These are phyloP conservation scores for Xylaria hypoxylon DNA, from an alignment of 2,329 filamentous ascomycete species.

Conservation along the genomic window DNA sequence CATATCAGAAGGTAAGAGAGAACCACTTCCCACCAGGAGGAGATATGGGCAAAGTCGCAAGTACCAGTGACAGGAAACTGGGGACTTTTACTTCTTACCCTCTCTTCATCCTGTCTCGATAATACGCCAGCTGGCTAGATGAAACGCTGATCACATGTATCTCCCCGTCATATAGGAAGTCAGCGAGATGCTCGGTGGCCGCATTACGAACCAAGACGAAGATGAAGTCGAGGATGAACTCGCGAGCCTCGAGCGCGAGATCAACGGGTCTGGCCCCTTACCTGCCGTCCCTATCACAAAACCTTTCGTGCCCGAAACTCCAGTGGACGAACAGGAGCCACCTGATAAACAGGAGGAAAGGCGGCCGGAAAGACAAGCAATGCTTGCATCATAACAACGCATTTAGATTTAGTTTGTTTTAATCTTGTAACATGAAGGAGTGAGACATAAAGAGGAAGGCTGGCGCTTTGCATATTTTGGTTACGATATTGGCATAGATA, in stretches of 20 bases:
- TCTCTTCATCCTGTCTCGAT: conserved; percentile 9
- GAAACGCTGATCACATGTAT: conserved; percentile 27
- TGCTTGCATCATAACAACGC: conserved; percentile 53
- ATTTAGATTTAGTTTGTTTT: conserved; percentile 18
- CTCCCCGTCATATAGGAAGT: conserved; percentile 73
- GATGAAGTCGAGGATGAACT: conserved; percentile 98
- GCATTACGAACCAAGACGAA: conserved; percentile 94
- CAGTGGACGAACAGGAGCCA: conserved; percentile 33
- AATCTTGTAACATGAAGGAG: conserved; percentile 19
- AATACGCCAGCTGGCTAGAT: conserved; percentile 1
- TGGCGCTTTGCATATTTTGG: conserved; percentile 25
- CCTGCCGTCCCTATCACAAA: conserved; percentile 51
- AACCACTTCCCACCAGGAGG: background rate
- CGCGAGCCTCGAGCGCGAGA: conserved; percentile 78
- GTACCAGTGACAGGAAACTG: background rate
- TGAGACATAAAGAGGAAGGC: conserved; percentile 15
- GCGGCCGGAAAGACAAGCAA: conserved; percentile 54
- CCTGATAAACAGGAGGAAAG: conserved; percentile 37
- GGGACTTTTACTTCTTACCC: conserved; percentile 3
- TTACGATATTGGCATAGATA: conserved; percentile 28
- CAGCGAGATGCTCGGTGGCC: conserved; percentile 87
- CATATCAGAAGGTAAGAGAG: conserved; percentile 82
- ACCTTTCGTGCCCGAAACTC: conserved; percentile 48
- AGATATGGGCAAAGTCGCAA: background rate
- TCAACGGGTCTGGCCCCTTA: conserved; percentile 50